Evolutionary conservation across 1,284 basidiomycete genomes (phyloP), one percentile per base, ranked within the genome.

Genomic region (Ceratobasidium sp.): DNA sequence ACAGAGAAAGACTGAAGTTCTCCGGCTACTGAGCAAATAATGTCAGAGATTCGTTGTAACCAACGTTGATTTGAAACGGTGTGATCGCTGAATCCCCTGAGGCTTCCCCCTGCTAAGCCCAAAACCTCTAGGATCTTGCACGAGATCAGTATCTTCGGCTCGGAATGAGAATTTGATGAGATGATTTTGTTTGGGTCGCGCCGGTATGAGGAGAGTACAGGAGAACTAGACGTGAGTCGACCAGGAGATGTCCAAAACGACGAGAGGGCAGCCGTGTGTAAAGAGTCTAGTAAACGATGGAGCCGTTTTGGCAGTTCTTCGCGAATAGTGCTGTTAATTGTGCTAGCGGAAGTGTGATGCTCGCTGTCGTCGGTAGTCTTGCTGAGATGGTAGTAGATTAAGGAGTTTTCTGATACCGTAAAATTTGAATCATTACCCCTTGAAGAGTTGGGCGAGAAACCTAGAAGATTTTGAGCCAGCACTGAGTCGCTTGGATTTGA

Each of bases 401-500:
- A 42, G 13, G 58, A 73, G 33, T 15, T 15, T 39, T 73, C 70
- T 5, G 23, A 73, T 3, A 61, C 58, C 40, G 3, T 49, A 60
- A 61, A 61, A 10, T 10, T 40, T 5, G 23, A 3, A 5, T n/a
- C 61, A 15, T 51, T 68, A 23, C 66, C 23, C n/a, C n/a, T 68
- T 13, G 58, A n/a, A 20, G n/a, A 18, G 46, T 60, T n/a, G 9
- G 70, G 70, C 15, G 70, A 60, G 28, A 73, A 73, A 12, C 70
- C 70, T 1, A 73, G n/a, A 5, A 73, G 56, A 39, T 49, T 60
- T 26, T 73, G 70, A n/a, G 70, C 70, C 23, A 23, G 10, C 42
- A 28, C 28, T 12, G 56, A 61, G 18, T n/a, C 40, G 56, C 70
- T 60, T 28, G 53, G 53, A 23, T 61, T 40, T 4, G 39, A 33